Base-by-base conservation (phyloP, 352 stramenopile species). In the Phytophthora gonapodyides region DNA sequence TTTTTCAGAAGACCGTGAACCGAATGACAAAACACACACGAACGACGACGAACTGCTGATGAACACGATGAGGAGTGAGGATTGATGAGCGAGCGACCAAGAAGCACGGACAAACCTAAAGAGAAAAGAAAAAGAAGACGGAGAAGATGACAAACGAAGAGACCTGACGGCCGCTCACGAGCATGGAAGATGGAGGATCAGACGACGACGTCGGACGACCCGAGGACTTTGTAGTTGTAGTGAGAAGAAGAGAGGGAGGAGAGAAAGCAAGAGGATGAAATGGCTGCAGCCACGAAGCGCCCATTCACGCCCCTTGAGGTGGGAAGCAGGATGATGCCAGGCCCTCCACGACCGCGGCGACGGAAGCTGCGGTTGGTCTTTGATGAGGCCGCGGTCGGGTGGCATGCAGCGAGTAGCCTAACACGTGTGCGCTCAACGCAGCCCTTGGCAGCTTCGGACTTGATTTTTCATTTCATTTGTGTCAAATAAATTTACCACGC, bases 391-490 rank as follows among this genome's bases (percentile, higher is more conserved):
- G 69, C 70, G 55, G 52, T 68, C 67, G 47, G 40, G 46, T 65
- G 46, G 30, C 49, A 45, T 57, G 41, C 50, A 58, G 43, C 51
- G 51, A 64, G 46, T 58, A 30, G 48, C 46, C 50, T 69, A 65
- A 55, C 50, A 69, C 43, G 40, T 65, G 43, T 64, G 57, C 35
- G 51, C 44, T 67, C 53, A 58, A 64, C 24, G 64, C 45, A 68
- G 41, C 38, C 56, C 59, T 68, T 58, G 58, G 41, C 53, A 55
- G 45, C 63, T 68, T 81, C 64, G 47, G 53, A 69, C 68, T 82
- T 61, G 68, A 76, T 76, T 78, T 73, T 82, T 81, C 67, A 63
- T 71, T 75, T 61, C 49, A 64, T 76, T 69, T 79, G 73, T 85
- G 76, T 82, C 61, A 85, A 67, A 76, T 82, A 84, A 78, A 78